Evolutionary conservation across 139 green algal species (phyloP).

Genomic region (Closterium sp.): DNA sequence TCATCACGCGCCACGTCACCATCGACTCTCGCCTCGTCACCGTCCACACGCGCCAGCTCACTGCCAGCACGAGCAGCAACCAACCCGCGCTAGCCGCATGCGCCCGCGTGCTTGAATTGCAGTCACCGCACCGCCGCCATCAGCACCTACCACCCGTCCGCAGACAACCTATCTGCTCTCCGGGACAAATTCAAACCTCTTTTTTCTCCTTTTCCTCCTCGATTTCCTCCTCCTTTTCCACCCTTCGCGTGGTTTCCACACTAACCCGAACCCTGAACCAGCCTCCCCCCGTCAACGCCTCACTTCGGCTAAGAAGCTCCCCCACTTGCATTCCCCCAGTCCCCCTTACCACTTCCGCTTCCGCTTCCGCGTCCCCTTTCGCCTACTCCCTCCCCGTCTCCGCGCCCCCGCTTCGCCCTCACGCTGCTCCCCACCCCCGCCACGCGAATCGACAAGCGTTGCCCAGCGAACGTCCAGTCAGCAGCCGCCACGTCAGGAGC

Average conservation of each 20-base stretch:
- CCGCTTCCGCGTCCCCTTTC: neutral
- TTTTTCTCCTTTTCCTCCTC: neutral
- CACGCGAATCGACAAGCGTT: neutral
- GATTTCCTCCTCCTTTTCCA: neutral
- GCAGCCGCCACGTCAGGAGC: neutral
- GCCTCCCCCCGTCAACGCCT: neutral
- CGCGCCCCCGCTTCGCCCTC: neutral
- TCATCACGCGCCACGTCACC: neutral
- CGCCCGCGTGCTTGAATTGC: neutral
- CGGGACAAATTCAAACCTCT: neutral
- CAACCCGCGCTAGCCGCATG: neutral
- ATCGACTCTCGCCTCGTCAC: neutral
- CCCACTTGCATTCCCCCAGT: neutral
- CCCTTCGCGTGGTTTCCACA: neutral
- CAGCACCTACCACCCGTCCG: neutral
- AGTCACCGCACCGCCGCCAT: neutral
- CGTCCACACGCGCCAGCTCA: neutral
- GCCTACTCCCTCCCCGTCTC: neutral
- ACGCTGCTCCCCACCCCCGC: no score
- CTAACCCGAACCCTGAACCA: neutral
- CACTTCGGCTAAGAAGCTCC: neutral
- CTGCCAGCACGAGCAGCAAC: neutral
- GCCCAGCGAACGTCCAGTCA: neutral
- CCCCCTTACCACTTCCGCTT: neutral
- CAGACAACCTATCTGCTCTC: neutral